Conservation (phyloP, 306 rosid genomes). For the Quercus alba region DNA sequence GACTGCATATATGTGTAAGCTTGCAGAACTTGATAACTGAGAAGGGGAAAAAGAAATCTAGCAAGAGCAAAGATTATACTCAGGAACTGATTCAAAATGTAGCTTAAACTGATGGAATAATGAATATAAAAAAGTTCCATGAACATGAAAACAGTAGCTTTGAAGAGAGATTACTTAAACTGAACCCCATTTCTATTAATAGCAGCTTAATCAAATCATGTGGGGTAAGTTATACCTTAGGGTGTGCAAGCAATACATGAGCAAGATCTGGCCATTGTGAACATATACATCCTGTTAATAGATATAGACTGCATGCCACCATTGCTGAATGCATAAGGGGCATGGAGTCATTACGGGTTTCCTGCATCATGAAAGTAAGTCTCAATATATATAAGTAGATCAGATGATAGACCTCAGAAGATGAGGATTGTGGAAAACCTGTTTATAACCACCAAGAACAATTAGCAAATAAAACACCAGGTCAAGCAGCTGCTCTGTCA, state of each 20-base stretch:
- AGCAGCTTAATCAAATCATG: background rate
- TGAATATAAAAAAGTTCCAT: background rate
- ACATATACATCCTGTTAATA: constrained; percentile 50
- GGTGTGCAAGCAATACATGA: constrained; percentile 56
- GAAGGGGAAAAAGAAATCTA: background rate
- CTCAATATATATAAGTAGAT: too few species aligned
- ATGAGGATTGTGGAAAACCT: constrained; percentile 10
- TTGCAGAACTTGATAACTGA: background rate
- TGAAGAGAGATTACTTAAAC: background rate
- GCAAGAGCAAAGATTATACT: background rate
- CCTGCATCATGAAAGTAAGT: constrained; percentile 39
- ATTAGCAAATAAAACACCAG: too few species aligned
- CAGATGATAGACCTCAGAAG: background rate
- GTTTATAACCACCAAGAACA: too few species aligned
- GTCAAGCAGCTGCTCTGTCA: too few species aligned
- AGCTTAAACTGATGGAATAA: background rate
- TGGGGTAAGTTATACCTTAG: constrained; percentile 35
- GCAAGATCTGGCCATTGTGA: constrained; percentile 56
- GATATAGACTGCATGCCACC: constrained; percentile 49
- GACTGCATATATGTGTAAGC: background rate
- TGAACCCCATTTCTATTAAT: background rate
- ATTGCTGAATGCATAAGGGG: constrained; percentile 44
- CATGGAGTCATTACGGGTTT: constrained; percentile 21
- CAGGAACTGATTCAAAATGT: background rate
- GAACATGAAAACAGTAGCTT: constrained; percentile 6